phyloP scores from a whole-genome alignment of 768 basidiomycete genomes.

The Boletus bicolor region DNA sequence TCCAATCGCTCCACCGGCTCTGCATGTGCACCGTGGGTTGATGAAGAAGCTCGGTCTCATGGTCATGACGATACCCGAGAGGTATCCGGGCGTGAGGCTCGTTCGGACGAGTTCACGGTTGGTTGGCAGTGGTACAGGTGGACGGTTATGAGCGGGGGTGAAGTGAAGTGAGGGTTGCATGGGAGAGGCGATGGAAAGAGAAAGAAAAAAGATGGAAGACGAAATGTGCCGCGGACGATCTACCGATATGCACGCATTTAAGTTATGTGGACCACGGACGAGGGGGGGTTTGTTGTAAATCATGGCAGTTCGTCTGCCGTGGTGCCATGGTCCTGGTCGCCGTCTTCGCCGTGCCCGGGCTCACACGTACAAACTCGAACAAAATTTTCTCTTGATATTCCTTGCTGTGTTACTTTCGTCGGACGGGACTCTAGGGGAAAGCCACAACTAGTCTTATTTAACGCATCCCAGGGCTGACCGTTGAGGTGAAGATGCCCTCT shows the following conservation, averaged over 20 bases:
- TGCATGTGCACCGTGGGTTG: conserved; percentile 20
- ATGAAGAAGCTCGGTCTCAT: conserved; percentile 41
- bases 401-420: too few relatives aligned
- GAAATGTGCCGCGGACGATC: neutral
- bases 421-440: too few relatives aligned
- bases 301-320: neutral
- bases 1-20: conserved; percentile 36
- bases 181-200: neutral
- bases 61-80: conserved; percentile 43
- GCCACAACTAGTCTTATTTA: too few relatives aligned
- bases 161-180: neutral
- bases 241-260: neutral
- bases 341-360: too few relatives aligned
- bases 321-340: neutral
- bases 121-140: neutral
- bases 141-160: conserved; percentile 18
- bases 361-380: too few relatives aligned
- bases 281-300: neutral
- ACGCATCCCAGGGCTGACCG: too few relatives aligned
- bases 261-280: neutral
- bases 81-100: conserved; percentile 39
- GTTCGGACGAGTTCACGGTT: conserved; percentile 31
- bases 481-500: too few relatives aligned
- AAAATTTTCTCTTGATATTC: too few relatives aligned
- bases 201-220: neutral